Evolutionary conservation across 257 asterid species (phyloP).

Genomic region (Nicotiana knightiana): DNA sequence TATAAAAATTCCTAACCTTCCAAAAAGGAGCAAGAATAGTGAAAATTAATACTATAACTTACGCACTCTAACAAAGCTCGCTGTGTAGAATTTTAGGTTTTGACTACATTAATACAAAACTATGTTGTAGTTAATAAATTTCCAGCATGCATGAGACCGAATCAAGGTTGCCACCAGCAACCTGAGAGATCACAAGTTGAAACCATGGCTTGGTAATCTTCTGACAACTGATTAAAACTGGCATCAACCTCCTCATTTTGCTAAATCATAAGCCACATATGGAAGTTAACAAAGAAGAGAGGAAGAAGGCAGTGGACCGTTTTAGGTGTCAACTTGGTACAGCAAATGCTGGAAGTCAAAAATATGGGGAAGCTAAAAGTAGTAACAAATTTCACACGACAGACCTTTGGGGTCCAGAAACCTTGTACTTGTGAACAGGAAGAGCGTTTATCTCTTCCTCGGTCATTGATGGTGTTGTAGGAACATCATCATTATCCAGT

Average conservation of each 20-base stretch:
- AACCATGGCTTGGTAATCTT: neutral
- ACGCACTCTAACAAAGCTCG: neutral
- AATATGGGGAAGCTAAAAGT: neutral
- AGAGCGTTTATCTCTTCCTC: slow-evolving; percentile 96
- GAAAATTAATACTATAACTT: neutral
- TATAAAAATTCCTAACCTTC: neutral
- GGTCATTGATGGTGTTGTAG: slow-evolving; percentile 79
- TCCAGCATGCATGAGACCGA: neutral
- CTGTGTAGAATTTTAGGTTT: neutral
- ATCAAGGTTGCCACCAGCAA: neutral
- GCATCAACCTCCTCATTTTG: neutral
- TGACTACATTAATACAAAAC: neutral
- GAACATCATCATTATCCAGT: slow-evolving; percentile 81
- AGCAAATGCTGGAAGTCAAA: neutral
- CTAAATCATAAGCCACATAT: neutral
- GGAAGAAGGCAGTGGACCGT: neutral
- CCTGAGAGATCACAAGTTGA: neutral
- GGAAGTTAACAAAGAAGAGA: neutral
- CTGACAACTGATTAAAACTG: neutral
- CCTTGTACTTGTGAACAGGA: slow-evolving; percentile 93
- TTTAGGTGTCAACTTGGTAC: neutral
- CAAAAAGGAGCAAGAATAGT: neutral
- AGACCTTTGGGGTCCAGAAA: slow-evolving; percentile 65
- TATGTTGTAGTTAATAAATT: no score
- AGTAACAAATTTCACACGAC: slow-evolving; percentile 16